Evolutionary conservation across 202 grass and related monocot species (phyloP), one percentile per base, ranked within the genome.

Genomic region (Setaria viridis): DNA sequence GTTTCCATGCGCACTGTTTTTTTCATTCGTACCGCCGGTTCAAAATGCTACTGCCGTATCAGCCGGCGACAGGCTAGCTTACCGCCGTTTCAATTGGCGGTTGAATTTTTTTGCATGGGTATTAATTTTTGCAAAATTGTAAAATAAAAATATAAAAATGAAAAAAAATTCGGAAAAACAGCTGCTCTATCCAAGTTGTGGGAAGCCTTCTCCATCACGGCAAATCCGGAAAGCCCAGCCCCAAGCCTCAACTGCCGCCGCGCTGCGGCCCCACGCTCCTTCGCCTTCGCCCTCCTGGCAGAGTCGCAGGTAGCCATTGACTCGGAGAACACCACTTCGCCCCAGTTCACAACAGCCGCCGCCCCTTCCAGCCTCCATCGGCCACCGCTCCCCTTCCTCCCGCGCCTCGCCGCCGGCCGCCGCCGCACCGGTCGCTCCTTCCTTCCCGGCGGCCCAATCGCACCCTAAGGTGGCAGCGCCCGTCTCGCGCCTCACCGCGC

Each of bases 321-420:
- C 78, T 54, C 1, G 78, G 33, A 39, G 63, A 3, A 11, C 34
- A 32, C 20, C 86, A 56, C 4, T n/a, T 12, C 54, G 54, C 78
- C 78, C 9, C 16, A 21, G 62, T 19, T 67, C 77, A 39, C 75
- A 30, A 39, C 72, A 33, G 1, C 49, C 67, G 20, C 74, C 56
- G 13, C 29, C 72, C 57, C 62, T 76, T 76, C 62, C 63, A 64
- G 25, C 7, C 39, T 82, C 83, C 78, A 33, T 43, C 63, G 64
- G 65, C 46, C 47, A 64, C 64, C 55, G 62, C 71, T 21, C 35
- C 35, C 35, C 50, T 9, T 9, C 32, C 8, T 62, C 63, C 13
- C 35, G 49, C 82, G 9, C 65, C 68, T 29, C 62, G 72, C 62
- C 70, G 51, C 77, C 60, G 29, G 77, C 46, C 62, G 30, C 62